phyloP scores from a whole-genome alignment of 805 yeast genomes.

The Scheffersomyces lignosus region DNA sequence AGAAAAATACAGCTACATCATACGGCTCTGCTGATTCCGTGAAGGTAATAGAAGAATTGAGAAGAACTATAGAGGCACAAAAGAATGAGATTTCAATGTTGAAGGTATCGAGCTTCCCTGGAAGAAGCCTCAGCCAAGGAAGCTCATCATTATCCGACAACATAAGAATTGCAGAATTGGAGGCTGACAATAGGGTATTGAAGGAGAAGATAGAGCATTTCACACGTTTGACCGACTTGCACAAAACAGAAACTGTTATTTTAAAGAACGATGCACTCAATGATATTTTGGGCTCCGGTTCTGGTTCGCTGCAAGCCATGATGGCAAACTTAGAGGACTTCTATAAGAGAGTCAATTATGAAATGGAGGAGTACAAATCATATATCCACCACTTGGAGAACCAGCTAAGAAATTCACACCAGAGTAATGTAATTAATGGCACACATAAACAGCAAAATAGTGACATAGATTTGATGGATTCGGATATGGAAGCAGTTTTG shows the following conservation, averaged over 20 bases:
- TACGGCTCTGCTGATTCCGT: constrained; percentile 41
- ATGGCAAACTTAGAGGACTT: constrained; percentile 50
- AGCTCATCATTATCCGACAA: background rate
- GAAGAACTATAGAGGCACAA: constrained; percentile 61
- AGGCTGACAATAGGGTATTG: constrained; percentile 64
- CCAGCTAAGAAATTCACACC: constrained; percentile 38
- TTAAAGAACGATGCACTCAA: constrained; percentile 61
- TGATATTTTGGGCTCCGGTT: constrained; percentile 50
- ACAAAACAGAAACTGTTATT: constrained; percentile 54
- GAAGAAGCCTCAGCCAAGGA: constrained; percentile 1
- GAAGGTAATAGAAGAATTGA: constrained; percentile 52
- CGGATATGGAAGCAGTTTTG: constrained; percentile 34
- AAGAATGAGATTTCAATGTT: constrained; percentile 49
- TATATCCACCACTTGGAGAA: constrained; percentile 61
- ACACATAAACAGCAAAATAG: too few relatives aligned
- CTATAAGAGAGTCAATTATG: constrained; percentile 46
- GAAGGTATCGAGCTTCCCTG: constrained; percentile 21
- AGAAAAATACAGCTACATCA: constrained; percentile 43
- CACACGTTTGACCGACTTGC: constrained; percentile 62
- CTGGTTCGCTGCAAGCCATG: constrained; percentile 40
- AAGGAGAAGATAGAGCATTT: constrained; percentile 70
- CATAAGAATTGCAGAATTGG: constrained; percentile 27
- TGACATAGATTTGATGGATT: constrained; percentile 6
- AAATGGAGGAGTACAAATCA: constrained; percentile 58
- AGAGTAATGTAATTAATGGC: constrained; percentile 9